Conservation (phyloP, 495 filamentous ascomycete species). For the Penicillium taxi region DNA sequence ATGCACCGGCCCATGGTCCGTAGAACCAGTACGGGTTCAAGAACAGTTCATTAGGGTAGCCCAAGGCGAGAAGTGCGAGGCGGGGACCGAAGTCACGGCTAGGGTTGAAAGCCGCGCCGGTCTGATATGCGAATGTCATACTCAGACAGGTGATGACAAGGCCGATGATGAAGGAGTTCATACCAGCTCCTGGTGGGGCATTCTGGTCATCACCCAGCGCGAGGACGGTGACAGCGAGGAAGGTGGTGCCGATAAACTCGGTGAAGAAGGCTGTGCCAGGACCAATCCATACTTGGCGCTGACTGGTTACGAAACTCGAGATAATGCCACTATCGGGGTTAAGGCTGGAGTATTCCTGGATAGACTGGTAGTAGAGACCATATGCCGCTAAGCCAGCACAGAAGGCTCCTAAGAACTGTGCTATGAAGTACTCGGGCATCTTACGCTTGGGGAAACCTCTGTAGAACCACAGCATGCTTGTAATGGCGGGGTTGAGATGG, state of each 20-base stretch:
- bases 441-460: slow-evolving; percentile 43
- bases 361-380: slow-evolving; percentile 43
- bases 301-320: slow-evolving; percentile 32
- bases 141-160: slow-evolving; percentile 35
- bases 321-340: slow-evolving; percentile 30
- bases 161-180: slow-evolving; percentile 43
- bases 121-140: slow-evolving; percentile 41
- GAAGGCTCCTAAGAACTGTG: slow-evolving; percentile 42
- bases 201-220: slow-evolving; percentile 50
- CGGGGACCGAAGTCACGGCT: slow-evolving; percentile 47
- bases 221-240: slow-evolving; percentile 40
- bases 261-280: slow-evolving; percentile 42
- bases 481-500: slow-evolving; percentile 46
- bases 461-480: slow-evolving; percentile 42
- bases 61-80: slow-evolving; percentile 32
- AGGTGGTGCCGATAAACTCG: slow-evolving; percentile 41
- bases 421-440: slow-evolving; percentile 41
- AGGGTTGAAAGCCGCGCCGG: slow-evolving; percentile 43
- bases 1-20: slow-evolving; percentile 40
- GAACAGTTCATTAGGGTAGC: slow-evolving; percentile 36
- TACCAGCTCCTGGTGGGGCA: slow-evolving; percentile 46
- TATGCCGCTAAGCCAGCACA: slow-evolving; percentile 38
- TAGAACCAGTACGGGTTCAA: slow-evolving; percentile 45
- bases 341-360: slow-evolving; percentile 28
- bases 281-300: slow-evolving; percentile 37